Evolutionary conservation across 1,284 basidiomycete genomes (phyloP), one percentile per base, ranked within the genome.

Genomic region (Leccinum pallidistipes): DNA sequence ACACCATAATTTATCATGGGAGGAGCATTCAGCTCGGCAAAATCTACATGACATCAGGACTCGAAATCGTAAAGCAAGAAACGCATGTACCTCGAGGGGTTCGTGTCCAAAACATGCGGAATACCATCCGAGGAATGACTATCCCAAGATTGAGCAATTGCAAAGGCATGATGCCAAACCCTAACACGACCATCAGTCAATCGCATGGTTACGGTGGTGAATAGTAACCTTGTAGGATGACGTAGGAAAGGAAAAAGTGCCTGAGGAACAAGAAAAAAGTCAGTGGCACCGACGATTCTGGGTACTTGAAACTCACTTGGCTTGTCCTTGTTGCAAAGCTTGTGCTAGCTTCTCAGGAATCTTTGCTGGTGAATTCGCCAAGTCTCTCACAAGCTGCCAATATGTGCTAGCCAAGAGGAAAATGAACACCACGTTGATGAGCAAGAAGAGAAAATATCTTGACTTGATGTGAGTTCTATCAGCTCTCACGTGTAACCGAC

Each of bases 201-300:
- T 21, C n/a, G 5, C 58, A 49, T 24, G 6, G 38, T 21, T 16
- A 53, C 7, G 11, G 36, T 0, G 34, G 34, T 27, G 11, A 16
- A 45, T 56, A 62, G 69, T n/a, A 54, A 88, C 91, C 91, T 83
- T 97, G 94, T 11, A 98, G 83, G 66, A 98, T 91, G 36, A 97
- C 94, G 75, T 98, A 98, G 7, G 94, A 96, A 40, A 98, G 79
- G 81, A 97, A 97, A 79, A 98, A 98, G 74, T 96, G 91, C 62
- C 95, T 86, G 43, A 38, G 58, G 61, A 40, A 21, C 18, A 0
- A 49, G 45, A 9, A 10, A 54, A 24, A 49, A 27, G 31, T 73
- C 6, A 78, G 70, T 72, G 24, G 14, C 27, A 40, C 38, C 29
- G 55, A 54, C 3, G 21, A 21, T 40, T 40, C 24, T 14, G 45